phyloP scores from a whole-genome alignment of 768 basidiomycete genomes.

The Rubroboletus satanas region DNA sequence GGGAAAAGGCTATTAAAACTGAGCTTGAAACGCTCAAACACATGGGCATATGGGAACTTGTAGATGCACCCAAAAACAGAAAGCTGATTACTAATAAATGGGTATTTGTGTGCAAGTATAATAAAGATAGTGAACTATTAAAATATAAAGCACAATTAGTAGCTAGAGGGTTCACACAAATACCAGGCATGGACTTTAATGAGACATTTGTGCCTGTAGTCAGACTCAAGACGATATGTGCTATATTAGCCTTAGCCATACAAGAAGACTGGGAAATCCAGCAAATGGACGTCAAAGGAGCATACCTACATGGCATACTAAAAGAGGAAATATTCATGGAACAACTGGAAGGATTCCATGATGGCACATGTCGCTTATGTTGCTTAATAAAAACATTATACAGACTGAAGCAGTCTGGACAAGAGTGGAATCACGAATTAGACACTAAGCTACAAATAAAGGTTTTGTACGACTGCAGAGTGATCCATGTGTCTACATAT shows the following conservation, averaged over 20 bases:
- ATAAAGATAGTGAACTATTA: background rate
- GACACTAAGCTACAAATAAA: background rate
- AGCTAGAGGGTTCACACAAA: slow-evolving; percentile 37
- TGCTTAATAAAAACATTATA: slow-evolving; percentile 23
- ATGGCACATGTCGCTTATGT: slow-evolving; percentile 7
- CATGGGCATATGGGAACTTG: slow-evolving; percentile 22
- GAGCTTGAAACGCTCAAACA: background rate
- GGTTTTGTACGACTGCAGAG: background rate
- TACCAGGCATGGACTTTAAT: slow-evolving; percentile 34
- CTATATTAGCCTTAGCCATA: slow-evolving; percentile 21
- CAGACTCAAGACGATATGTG: slow-evolving; percentile 16
- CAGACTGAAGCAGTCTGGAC: slow-evolving; percentile 29
- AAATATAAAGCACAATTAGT: slow-evolving; percentile 36
- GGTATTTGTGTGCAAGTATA: slow-evolving; percentile 18
- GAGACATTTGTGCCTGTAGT: slow-evolving; percentile 34
- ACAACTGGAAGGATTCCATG: too few species aligned
- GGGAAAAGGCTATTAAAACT: background rate
- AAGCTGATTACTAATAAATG: slow-evolving; percentile 30
- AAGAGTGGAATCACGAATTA: slow-evolving; percentile 31
- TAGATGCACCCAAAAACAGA: slow-evolving; percentile 20
- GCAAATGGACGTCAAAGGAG: slow-evolving; percentile 29
- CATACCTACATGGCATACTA: slow-evolving; percentile 29
- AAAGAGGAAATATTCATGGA: background rate
- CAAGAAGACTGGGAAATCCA: slow-evolving; percentile 24
- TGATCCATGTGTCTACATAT: background rate